Base-by-base conservation (phyloP, 2,329 filamentous ascomycete genomes). In the Grosmannia clavigera region DNA sequence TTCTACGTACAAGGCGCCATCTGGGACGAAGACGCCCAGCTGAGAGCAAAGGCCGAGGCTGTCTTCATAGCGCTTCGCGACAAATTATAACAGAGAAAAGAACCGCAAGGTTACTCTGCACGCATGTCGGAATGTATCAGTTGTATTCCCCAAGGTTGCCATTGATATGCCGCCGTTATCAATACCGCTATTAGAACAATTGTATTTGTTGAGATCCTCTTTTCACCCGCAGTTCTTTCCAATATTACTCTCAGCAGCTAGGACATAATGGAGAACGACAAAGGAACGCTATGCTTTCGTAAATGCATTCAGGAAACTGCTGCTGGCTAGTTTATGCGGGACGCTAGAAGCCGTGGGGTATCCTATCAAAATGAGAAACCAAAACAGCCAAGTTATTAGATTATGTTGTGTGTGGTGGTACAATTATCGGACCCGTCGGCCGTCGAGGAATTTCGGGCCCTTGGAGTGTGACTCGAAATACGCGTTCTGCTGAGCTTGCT, bases 361-460 rank as follows among this genome's bases (percentile, higher is more conserved):
- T 59, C 58, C 56, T 57, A 19, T 14, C 19, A 38, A 50, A 55
- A 35, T 14, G 50, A 48, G 50, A 56, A 46, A 12, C 19, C 53
- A 58, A 31, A n/a, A 14, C 11, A 1, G 40, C 33, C 31, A 9
- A 25, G 43, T 46, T 29, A 46, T 56, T 56, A 56, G 43, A 38
- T 48, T 22, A 33, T 22, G 48, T 16, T 22, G 35, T 33, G 19
- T 16, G 53, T 40, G 11, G 12, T 59, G 33, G 10, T 14, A n/a
- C 1, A 27, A 12, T 61, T 61, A 67, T 29, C 60, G 64, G 22
- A 81, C 70, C 52, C 81, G 74, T 67, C 74, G 80, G 31, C 81
- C 81, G 62, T 84, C 81, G 50, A 84, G 65, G 63, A 80, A 84
- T 61, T 76, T 76, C 6, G 79, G 79, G 59, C 76, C 80, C 58